phyloP scores from a whole-genome alignment of 495 filamentous ascomycete species.

The Penicillium odoratum region DNA sequence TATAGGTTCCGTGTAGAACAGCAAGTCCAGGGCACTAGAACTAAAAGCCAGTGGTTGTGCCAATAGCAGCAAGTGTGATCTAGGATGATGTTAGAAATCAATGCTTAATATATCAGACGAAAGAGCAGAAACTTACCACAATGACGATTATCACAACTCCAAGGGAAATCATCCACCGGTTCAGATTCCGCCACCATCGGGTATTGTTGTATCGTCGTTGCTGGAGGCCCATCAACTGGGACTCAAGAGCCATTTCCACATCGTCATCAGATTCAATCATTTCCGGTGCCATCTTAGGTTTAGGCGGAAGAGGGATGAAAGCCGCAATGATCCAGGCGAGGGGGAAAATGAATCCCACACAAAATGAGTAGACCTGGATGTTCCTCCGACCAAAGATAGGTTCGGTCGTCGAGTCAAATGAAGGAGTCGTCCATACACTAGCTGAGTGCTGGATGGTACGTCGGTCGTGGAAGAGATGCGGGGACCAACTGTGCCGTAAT shows the following conservation, averaged over 20 bases:
- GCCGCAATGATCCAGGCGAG: slow-evolving; percentile 84
- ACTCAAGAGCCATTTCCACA: slow-evolving; percentile 47
- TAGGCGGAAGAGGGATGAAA: slow-evolving; percentile 72
- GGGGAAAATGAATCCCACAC: slow-evolving; percentile 64
- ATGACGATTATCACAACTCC: slow-evolving; percentile 76
- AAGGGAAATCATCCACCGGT: slow-evolving; percentile 79
- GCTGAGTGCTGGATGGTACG: slow-evolving; percentile 34
- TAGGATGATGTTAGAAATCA: slow-evolving; percentile 25
- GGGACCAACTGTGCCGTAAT: slow-evolving; percentile 63
- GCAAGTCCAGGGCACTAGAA: slow-evolving; percentile 1
- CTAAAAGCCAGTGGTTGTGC: slow-evolving; percentile 46
- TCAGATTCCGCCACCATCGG: slow-evolving; percentile 89
- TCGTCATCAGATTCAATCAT: slow-evolving; percentile 30
- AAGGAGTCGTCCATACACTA: slow-evolving; percentile 66
- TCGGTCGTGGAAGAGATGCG: slow-evolving; percentile 68
- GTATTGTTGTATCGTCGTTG: slow-evolving; percentile 74
- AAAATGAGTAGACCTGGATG: slow-evolving; percentile 83
- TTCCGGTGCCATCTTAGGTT: slow-evolving; percentile 33
- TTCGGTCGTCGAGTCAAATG: slow-evolving; percentile 60
- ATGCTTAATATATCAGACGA: too few relatives aligned
- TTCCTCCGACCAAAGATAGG: slow-evolving; percentile 66
- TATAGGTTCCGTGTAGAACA: not conserved
- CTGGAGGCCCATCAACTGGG: slow-evolving; percentile 49
- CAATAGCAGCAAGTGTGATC: slow-evolving; percentile 62
- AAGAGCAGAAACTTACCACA: slow-evolving; percentile 54